Conservation (phyloP, 2,329 filamentous ascomycete species). For the Cordyceps tenuipes region DNA sequence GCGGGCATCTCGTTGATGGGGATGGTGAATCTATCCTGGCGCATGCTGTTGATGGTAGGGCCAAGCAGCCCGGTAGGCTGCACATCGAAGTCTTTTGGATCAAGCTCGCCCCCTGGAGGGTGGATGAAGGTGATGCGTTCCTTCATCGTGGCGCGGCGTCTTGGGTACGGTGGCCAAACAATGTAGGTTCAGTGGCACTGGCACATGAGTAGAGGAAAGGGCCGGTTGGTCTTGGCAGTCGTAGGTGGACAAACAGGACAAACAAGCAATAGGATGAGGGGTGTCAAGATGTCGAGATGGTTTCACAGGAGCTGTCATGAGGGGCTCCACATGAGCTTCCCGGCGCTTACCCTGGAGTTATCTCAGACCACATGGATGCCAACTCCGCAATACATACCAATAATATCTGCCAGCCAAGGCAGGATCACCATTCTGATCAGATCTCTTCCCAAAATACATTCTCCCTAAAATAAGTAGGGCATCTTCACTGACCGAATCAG, state of each 20-base stretch:
- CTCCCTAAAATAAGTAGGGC: background rate
- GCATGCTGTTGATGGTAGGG: slow-evolving; percentile 53
- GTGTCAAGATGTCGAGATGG: background rate
- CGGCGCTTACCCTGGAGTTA: background rate
- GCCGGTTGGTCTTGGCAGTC: background rate
- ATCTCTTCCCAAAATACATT: background rate
- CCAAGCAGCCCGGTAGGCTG: slow-evolving; percentile 46
- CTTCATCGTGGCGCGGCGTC: slow-evolving; percentile 44
- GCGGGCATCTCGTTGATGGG: slow-evolving; percentile 63
- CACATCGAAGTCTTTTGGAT: slow-evolving; percentile 55
- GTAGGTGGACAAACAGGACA: too few relatives aligned
- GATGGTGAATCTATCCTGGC: slow-evolving; percentile 73
- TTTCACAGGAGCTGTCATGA: background rate
- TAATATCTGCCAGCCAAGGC: background rate
- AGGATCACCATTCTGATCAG: background rate
- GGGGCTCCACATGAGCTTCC: background rate
- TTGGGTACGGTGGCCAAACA: background rate
- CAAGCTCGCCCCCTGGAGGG: slow-evolving; percentile 52
- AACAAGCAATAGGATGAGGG: background rate
- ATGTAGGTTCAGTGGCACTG: background rate
- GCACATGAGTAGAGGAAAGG: background rate
- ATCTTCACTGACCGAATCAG: background rate
- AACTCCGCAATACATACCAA: background rate
- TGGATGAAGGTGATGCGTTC: slow-evolving; percentile 75
- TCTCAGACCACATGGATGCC: background rate